Evolutionary conservation across 2,329 filamentous ascomycete species (phyloP).

Genomic region (Zymoseptoria crescenta): DNA sequence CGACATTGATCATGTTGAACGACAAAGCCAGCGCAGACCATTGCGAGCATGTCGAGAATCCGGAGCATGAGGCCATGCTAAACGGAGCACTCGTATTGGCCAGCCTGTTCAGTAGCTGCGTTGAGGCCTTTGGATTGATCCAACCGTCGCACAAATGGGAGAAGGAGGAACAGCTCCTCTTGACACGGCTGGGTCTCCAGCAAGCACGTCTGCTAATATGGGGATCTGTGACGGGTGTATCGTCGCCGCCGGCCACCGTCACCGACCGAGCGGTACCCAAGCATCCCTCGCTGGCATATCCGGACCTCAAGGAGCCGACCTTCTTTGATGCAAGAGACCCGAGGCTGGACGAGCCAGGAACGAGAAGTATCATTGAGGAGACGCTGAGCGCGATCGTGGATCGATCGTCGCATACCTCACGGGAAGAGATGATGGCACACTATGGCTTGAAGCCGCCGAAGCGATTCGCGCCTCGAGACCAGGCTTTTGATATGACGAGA

Average conservation of each 20-base stretch:
- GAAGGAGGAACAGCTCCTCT: constrained; percentile 36
- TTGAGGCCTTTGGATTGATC: constrained; percentile 41
- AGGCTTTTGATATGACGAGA: constrained; percentile 37
- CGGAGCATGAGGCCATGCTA: constrained; percentile 28
- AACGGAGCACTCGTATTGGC: constrained; percentile 37
- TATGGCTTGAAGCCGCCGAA: constrained; percentile 41
- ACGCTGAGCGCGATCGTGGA: constrained; percentile 40
- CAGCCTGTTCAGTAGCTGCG: constrained; percentile 40
- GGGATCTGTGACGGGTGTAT: constrained; percentile 41
- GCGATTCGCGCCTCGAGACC: constrained; percentile 31
- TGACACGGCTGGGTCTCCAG: constrained; percentile 39
- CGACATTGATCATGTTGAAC: constrained; percentile 11
- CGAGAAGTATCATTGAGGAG: constrained; percentile 33
- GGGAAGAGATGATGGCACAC: constrained; percentile 39
- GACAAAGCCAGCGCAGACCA: constrained; percentile 17
- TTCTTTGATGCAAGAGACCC: constrained; percentile 38
- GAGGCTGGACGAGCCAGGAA: constrained; percentile 34
- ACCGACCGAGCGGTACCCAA: constrained; percentile 39
- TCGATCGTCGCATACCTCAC: constrained; percentile 31
- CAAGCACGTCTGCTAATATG: constrained; percentile 43
- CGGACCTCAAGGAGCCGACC: constrained; percentile 38
- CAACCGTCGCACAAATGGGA: constrained; percentile 37
- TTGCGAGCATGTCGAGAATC: constrained; percentile 17
- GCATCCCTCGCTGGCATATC: constrained; percentile 37
- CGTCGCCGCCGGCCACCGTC: constrained; percentile 36